Evolutionary conservation across 768 basidiomycete species (phyloP), one percentile per base, ranked within the genome.

Genomic region (Pisolithus marmoratus): DNA sequence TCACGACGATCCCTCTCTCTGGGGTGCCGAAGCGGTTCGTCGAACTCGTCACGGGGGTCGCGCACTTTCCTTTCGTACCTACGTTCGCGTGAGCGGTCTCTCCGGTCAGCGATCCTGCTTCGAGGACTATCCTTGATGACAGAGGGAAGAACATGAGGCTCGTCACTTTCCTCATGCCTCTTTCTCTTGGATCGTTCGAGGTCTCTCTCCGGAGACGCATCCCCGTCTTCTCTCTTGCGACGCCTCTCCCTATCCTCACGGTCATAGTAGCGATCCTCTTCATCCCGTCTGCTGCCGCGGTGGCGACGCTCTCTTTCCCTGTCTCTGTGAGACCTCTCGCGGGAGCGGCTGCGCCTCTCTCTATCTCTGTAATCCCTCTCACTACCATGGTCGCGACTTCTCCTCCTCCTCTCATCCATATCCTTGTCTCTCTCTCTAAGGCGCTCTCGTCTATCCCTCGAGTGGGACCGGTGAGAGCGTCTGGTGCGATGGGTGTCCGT

Each of bases 401-500:
- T 79, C 61, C 82, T 84, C 48, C 78, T 77, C 56, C 72, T 78
- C 55, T 78, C 81, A 55, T 81, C 84, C 26, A 82, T 78, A 42
- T 80, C 74, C 46, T 66, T 72, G 4, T 85, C 80, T 49, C 60
- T 73, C 54, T 73, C 74, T 31, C 72, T 75, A 47, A 85, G 73
- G 46, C 75, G 59, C 46, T 67, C 66, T 43, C 67, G 61, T 22
- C 58, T 72, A 50, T 85, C 87, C 59, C 80, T 75, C 22, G 89
- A 90, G 48, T 71, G 72, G 9, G 90, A 91, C 54, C 81, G 76
- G 60, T 88, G 86, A 44, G 87, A 90, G 53, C 79, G 78, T 58
- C 75, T 78, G 20, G 87, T 89, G 41, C 80, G 81, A 58, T 82
- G 81, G 9, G 87, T 90, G 64, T 89, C 87, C 36, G 83, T 82